These are phyloP conservation scores for Phlyctochytrium arcticum DNA, from an alignment of 192 early-diverging fungal species.

Conservation along the genomic window DNA sequence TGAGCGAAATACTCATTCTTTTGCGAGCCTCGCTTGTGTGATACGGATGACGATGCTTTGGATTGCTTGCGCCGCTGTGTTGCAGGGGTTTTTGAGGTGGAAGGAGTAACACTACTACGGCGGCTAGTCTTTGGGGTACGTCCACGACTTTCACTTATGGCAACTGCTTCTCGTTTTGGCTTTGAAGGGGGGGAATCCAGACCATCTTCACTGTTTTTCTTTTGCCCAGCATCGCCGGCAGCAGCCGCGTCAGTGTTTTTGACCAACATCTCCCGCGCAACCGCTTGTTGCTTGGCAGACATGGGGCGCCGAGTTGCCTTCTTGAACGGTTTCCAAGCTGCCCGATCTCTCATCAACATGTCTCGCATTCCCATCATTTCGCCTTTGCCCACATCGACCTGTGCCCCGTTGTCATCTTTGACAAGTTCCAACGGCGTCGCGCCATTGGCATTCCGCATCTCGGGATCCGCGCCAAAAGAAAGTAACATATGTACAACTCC, in stretches of 20 bases:
- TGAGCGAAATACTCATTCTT: conserved; percentile 9
- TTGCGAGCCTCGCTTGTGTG: conserved; percentile 1
- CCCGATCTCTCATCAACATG: conserved; percentile 21
- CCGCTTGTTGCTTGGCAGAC: background rate
- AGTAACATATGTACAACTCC: conserved; percentile 31
- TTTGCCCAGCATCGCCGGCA: background rate
- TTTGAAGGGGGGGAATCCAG: too few species aligned
- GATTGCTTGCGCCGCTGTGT: too few species aligned
- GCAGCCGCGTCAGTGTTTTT: background rate
- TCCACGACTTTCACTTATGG: too few species aligned
- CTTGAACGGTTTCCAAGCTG: conserved; percentile 5
- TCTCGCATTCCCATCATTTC: too few species aligned
- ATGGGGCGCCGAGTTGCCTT: background rate
- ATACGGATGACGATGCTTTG: too few species aligned
- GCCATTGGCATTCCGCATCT: conserved; percentile 16
- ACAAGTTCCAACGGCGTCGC: conserved; percentile 22
- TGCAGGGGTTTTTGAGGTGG: background rate
- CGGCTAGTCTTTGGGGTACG: too few species aligned
- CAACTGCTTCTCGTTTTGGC: too few species aligned
- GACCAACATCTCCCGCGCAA: background rate
- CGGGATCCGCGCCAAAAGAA: conserved; percentile 42
- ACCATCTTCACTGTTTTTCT: background rate
- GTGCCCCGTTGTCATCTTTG: background rate
- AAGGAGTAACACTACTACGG: background rate
- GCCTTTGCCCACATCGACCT: too few species aligned